Evolutionary conservation across 306 rosid species (phyloP).

Genomic region (Quercus berberidifolia): DNA sequence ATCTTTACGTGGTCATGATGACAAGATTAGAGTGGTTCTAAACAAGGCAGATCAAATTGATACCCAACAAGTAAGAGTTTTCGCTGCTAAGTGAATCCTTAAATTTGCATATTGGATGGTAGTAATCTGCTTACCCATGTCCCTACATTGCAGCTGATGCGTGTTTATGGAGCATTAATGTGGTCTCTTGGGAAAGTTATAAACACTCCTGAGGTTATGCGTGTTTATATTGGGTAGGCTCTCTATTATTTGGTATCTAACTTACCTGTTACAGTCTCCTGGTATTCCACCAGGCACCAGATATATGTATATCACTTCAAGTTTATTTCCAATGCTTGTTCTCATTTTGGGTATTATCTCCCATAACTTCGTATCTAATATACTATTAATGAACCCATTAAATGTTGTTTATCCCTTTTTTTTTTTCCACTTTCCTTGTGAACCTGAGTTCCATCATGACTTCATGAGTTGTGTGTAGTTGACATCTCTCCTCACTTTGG

Average conservation of each 20-base stretch:
- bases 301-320: not conserved
- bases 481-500: not conserved
- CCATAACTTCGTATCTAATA: not conserved
- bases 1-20: slow-evolving; percentile 85
- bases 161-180: slow-evolving; percentile 96
- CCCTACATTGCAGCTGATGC: slow-evolving; percentile 64
- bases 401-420: not conserved
- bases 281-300: not conserved
- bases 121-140: not conserved
- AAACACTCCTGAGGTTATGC: slow-evolving; percentile 87
- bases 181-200: slow-evolving; percentile 99
- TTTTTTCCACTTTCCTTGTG: not conserved
- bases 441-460: not conserved
- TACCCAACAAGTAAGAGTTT: slow-evolving; percentile 76
- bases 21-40: slow-evolving; percentile 86
- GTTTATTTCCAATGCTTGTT: not conserved
- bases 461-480: not conserved
- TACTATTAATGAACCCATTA: not conserved
- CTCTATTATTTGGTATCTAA: not conserved
- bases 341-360: too few relatives aligned
- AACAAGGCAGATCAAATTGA: slow-evolving; percentile 95
- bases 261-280: not conserved
- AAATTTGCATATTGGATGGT: not conserved
- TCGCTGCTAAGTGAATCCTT: not conserved
- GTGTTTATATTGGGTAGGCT: slow-evolving; percentile 90